Evolutionary conservation across 2,329 filamentous ascomycete species (phyloP), one percentile per base, ranked within the genome.

Genomic region (Fusarium sp.): DNA sequence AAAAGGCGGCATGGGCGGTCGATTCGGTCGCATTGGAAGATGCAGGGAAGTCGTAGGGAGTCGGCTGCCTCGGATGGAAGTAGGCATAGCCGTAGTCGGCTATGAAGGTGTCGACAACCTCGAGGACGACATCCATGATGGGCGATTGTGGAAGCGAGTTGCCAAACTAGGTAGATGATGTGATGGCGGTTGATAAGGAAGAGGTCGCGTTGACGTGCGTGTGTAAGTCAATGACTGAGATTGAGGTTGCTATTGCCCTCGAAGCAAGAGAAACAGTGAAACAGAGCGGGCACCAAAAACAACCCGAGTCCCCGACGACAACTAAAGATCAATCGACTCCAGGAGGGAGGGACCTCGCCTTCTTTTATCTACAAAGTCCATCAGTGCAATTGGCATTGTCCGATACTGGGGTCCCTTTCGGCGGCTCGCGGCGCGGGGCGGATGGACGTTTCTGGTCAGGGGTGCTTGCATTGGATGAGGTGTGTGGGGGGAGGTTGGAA

Each of bases 81-180:
- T 85, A 87, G 59, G 95, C 92, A 81, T 97, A 98, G 68, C 93
- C 78, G 76, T 92, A 90, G 85, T 98, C 96, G 83, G 93, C 93
- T 73, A 95, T 79, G 80, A 93, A 94, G 78, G 92, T 94, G 85
- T 98, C 96, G 84, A 90, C 89, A 69, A 95, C 79, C 84, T 98
- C 95, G 75, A 98, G 92, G 54, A 97, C 91, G 85, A 98, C 91
- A 87, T 98, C 96, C 96, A 98, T 98, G 83, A 81, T 87, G 85
- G 73, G 65, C 45, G 47, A 68, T 30, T 63, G 11, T 32, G 52
- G 38, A 22, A 15, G 38, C 20, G 8, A 54, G 32, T 20, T 25
- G 25, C 33, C 35, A 47, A 57, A 12, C 33, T 47, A n/a, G 20
- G 15, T 33, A 45, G 20, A 59, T 32, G n/a, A 15, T 54, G 20